Evolutionary conservation across 345 rosid species (phyloP).

Genomic region (Melaleuca quinquenervia): DNA sequence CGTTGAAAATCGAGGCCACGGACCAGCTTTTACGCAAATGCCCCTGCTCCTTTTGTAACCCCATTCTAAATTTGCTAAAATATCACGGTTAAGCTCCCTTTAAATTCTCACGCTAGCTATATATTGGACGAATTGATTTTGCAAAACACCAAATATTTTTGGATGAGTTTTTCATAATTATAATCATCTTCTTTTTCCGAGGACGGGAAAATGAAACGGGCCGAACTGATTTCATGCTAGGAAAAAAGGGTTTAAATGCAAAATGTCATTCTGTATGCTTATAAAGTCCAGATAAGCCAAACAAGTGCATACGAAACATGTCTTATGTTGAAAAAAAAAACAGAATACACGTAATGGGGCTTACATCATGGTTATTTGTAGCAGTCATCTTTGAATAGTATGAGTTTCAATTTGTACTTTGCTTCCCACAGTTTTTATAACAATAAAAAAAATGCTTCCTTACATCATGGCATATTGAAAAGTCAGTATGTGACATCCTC

Average conservation of each 20-base stretch:
- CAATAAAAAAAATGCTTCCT: not conserved
- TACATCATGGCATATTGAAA: not conserved
- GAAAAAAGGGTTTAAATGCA: not conserved
- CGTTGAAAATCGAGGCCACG: slow-evolving; percentile 33
- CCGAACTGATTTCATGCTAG: not conserved
- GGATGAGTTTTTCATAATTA: not conserved
- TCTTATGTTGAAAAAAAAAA: too few relatives aligned
- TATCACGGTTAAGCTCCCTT: too few relatives aligned
- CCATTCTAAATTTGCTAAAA: not conserved
- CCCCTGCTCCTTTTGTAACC: not conserved
- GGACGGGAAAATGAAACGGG: not conserved
- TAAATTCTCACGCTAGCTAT: too few relatives aligned
- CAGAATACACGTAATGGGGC: not conserved
- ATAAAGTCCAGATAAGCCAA: accelerated
- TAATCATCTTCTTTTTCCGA: not conserved
- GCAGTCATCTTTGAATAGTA: not conserved
- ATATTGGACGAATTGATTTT: not conserved
- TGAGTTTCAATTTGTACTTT: accelerated
- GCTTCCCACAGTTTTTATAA: not conserved
- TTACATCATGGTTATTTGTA: not conserved
- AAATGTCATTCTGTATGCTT: not conserved
- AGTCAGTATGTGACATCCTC: not conserved
- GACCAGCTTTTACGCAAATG: slow-evolving; percentile 12
- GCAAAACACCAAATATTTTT: not conserved
- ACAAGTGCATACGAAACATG: not conserved